Percentiles rank a stretch among this genome's conserved stretches.
Conservation (phyloP, 2,329 filamentous ascomycete genomes). For the Periglandula ipomoeae region DNA sequence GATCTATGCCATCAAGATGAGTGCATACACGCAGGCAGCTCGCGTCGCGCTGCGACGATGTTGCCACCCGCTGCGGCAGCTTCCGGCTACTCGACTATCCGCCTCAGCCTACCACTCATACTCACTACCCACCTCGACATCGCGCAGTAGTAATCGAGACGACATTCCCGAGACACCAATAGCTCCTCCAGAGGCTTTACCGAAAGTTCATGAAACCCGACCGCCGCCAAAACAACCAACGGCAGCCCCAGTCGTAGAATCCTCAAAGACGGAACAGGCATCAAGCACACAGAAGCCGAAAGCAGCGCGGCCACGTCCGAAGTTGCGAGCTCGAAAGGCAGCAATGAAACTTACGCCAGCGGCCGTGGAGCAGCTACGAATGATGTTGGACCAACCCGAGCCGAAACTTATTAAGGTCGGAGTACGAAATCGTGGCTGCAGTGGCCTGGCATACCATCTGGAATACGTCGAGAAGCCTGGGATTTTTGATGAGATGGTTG, state of each 20-base stretch:
- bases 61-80: slow-evolving; percentile 31
- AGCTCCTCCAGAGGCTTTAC: slow-evolving; percentile 33
- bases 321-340: slow-evolving; percentile 64
- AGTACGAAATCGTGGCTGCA: slow-evolving; percentile 89
- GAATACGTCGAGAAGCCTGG: slow-evolving; percentile 92
- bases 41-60: slow-evolving; percentile 30
- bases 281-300: slow-evolving; percentile 47
- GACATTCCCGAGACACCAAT: slow-evolving; percentile 38
- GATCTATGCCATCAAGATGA: slow-evolving; percentile 31
- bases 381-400: slow-evolving; percentile 72
- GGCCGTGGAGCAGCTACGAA: slow-evolving; percentile 70
- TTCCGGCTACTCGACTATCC: slow-evolving; percentile 26
- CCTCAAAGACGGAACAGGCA: slow-evolving; percentile 2
- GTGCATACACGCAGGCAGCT: slow-evolving; percentile 30
- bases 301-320: slow-evolving; percentile 28
- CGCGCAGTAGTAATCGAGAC: slow-evolving; percentile 32
- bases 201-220: slow-evolving; percentile 44
- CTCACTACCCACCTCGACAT: slow-evolving; percentile 33
- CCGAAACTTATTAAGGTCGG: slow-evolving; percentile 92
- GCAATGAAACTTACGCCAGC: slow-evolving; percentile 77
- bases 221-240: slow-evolving; percentile 25
- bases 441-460: slow-evolving; percentile 83
- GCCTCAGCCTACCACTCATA: slow-evolving; percentile 42
- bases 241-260: slow-evolving; percentile 10
- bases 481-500: slow-evolving; percentile 81